These are phyloP conservation scores for Yamagishiella unicocca DNA, from an alignment of 139 green algal genomes.

Conservation along the genomic window DNA sequence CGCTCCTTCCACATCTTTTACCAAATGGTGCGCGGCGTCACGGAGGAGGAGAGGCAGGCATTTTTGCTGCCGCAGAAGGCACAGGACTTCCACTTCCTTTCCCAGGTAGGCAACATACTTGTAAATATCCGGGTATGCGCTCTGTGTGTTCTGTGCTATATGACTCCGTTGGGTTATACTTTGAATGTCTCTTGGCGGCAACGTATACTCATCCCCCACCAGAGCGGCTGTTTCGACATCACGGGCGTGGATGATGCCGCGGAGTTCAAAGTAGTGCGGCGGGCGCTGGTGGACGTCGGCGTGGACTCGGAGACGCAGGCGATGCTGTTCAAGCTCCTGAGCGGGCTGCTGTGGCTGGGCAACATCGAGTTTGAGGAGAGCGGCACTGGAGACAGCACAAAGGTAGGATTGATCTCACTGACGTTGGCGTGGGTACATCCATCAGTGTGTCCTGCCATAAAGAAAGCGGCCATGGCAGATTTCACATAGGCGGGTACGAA, in stretches of 20 bases:
- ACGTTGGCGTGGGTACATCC: no score
- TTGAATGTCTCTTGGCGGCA: no score
- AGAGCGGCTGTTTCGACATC: slow-evolving; percentile 67
- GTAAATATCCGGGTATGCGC: background rate
- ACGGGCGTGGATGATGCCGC: slow-evolving; percentile 81
- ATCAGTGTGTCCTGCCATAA: no score
- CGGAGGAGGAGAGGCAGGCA: slow-evolving; percentile 55
- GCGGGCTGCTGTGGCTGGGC: slow-evolving; percentile 93
- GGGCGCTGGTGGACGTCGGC: slow-evolving; percentile 87
- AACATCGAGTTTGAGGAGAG: slow-evolving; percentile 84
- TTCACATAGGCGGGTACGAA: no score
- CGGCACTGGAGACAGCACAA: slow-evolving; percentile 61
- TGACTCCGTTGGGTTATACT: no score
- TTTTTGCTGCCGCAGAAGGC: slow-evolving; percentile 55
- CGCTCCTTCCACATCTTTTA: slow-evolving; percentile 99
- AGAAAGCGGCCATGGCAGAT: no score
- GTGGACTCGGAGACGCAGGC: slow-evolving; percentile 68
- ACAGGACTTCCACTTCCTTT: slow-evolving; percentile 74
- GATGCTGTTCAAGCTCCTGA: slow-evolving; percentile 79
- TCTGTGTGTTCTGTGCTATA: no score
- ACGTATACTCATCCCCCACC: background rate
- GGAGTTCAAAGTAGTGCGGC: slow-evolving; percentile 75
- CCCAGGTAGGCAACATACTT: slow-evolving; percentile 1
- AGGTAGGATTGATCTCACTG: no score
- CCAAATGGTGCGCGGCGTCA: slow-evolving; percentile 86